These are phyloP conservation scores for Scalesia atractyloides DNA, from an alignment of 129 eudicot genomes.

Conservation along the genomic window DNA sequence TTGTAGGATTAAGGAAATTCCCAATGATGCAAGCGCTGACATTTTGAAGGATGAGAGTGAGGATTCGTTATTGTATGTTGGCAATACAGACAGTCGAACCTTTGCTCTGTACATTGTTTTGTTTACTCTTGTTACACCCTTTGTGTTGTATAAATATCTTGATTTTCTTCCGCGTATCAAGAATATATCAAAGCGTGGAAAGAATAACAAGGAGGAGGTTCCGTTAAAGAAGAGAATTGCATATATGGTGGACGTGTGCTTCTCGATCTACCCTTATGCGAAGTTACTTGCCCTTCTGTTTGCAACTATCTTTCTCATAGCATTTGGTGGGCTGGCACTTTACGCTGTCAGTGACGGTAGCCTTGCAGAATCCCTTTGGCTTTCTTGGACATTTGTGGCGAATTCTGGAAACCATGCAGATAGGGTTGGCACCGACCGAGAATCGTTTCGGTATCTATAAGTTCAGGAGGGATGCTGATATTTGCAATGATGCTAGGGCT, in stretches of 20 bases:
- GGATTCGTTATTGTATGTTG: slow-evolving; percentile 36
- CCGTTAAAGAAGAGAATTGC: slow-evolving; percentile 92
- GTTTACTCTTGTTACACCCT: slow-evolving; percentile 71
- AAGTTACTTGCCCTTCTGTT: slow-evolving; percentile 93
- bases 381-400: slow-evolving; percentile 94
- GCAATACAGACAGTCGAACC: slow-evolving; percentile 53
- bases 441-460: slow-evolving; percentile 90
- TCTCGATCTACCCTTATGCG: slow-evolving; percentile 94
- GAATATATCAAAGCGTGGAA: slow-evolving; percentile 46
- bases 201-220: slow-evolving; percentile 74
- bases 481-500: slow-evolving; percentile 99
- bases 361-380: slow-evolving; percentile 93
- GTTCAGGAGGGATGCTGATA: slow-evolving; percentile 98
- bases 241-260: slow-evolving; percentile 88
- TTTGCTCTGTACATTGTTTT: slow-evolving; percentile 70
- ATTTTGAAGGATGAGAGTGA: slow-evolving; percentile 39
- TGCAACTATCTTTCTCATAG: slow-evolving; percentile 93
- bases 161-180: slow-evolving; percentile 67
- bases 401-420: slow-evolving; percentile 99
- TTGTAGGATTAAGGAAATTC: slow-evolving; percentile 37
- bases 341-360: slow-evolving; percentile 88
- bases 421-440: slow-evolving; percentile 85
- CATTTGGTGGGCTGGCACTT: slow-evolving; percentile 95
- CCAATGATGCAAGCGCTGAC: slow-evolving; percentile 28
- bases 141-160: slow-evolving; percentile 72